Base-by-base conservation (phyloP, 129 eudicot species). In the Pseudognaphalium luteoalbum region DNA sequence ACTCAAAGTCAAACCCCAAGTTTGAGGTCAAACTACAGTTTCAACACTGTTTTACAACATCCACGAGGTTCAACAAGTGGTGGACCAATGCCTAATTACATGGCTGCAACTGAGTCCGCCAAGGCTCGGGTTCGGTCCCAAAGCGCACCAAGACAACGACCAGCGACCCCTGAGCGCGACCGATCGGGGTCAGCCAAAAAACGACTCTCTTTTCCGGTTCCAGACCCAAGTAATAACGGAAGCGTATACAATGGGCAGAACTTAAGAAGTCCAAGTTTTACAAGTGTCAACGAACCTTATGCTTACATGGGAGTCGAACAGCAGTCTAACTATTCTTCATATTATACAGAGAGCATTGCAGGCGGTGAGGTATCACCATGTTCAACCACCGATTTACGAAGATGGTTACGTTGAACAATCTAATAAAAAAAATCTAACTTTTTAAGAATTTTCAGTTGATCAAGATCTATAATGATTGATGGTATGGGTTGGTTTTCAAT, bases 21-120 rank as follows among this genome's bases (percentile, higher is more conserved):
- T 75, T 52, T 91, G 70, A 83, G 92, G 84, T 88, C 95, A 32
- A 87, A 86, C 67, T 88, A 88, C 76, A 73, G 81, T 75, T 88
- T 88, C 78, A 79, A 60, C 61, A 80, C 83, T 17, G 71, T 34
- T 41, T 68, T 82, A 58, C 88, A 78, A 71, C 83, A 82, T 51
- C 82, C 78, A 5, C 47, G 85, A 16, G 85, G 71, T 34, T 71
- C 85, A n/a, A 74, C 83, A 4, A 71, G 83, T 8, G 79, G 79
- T 29, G 80, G 83, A 21, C 11, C 88, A 41, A 68, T 83, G 62
- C 97, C 97, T 29, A 89, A 89, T 44, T 88, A 91, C 84, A 91
- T 91, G 97, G 92, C 90, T 73, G 92, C 96, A 76, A 91, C 97
- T 1, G 97, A 91, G 78, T 91, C 97, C 17, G 96, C 97, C 3